Base-by-base conservation (phyloP, 2,329 filamentous ascomycete genomes). In the Diaporthe capsici region DNA sequence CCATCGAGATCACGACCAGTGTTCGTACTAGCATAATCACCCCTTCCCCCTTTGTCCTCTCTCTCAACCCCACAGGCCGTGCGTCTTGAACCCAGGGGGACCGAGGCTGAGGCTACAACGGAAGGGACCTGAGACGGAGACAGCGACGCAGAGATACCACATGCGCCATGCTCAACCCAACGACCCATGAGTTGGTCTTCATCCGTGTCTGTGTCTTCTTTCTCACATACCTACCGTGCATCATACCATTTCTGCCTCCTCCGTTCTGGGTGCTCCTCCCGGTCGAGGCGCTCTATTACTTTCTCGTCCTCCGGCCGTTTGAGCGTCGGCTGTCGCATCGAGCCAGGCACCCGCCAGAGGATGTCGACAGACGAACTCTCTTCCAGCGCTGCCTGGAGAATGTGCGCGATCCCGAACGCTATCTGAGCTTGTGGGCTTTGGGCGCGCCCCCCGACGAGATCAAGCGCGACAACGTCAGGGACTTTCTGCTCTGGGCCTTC, bases 401-500 rank as follows among this genome's bases (percentile, higher is more conserved):
- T 78, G 86, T 93, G 5, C 84, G 88, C 0, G 87, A 91, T 77
- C 84, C 86, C 0, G 88, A 90, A 72, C 82, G 82, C 31, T 94
- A 93, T 79, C 78, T 95, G 57, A 86, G 84, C 67, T 86, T 87
- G 76, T 95, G 93, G 93, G 94, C 94, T 78, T 85, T 91, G n/a
- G 90, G 89, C 44, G 90, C 92, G 2, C 84, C 88, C 13, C 75
- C 85, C 1, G 81, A 85, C 25, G 90, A 92, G 47, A 90, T 95
- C 73, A 86, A 88, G 60, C 85, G 89, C n/a, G 92, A 94, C n/a
- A 94, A 94, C 79, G 83, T 94, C 71, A 88, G 87, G 78, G 91
- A 93, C 77, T 94, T 94, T 78, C 82, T 93, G 31, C 85, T 89
- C 12, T 95, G 93, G 93, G 92, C 90, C 1, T 91, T 94, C 79